Evolutionary conservation across 2,329 filamentous ascomycete genomes (phyloP).

Genomic region (Grosmannia penicillata): DNA sequence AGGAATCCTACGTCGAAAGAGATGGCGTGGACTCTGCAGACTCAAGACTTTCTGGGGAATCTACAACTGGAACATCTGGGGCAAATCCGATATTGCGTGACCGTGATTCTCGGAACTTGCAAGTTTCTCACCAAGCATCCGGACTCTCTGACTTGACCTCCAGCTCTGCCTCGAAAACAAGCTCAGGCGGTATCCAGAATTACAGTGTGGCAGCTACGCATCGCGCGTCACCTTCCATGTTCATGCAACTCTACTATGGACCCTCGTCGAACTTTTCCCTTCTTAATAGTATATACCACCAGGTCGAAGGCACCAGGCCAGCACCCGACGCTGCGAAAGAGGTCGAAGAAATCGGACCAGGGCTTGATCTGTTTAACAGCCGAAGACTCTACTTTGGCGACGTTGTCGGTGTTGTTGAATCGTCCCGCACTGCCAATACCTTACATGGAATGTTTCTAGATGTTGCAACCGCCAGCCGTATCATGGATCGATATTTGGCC

Average conservation of each 20-base stretch:
- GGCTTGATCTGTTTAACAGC: slow-evolving; percentile 10
- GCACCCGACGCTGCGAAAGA: not conserved
- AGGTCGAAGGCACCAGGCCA: slow-evolving; percentile 5
- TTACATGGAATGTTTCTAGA: slow-evolving; percentile 8
- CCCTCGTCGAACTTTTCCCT: slow-evolving; percentile 10
- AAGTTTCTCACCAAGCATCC: too few species aligned
- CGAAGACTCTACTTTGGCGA: slow-evolving; percentile 11
- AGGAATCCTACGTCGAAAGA: not conserved
- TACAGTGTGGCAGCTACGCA: slow-evolving; percentile 9
- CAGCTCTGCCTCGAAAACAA: too few species aligned
- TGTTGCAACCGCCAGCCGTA: slow-evolving; percentile 1
- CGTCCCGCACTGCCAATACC: not conserved
- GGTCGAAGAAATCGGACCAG: slow-evolving; percentile 10
- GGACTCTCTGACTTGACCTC: not conserved
- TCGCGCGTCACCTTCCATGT: slow-evolving; percentile 8
- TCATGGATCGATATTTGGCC: slow-evolving; percentile 7
- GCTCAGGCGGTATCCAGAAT: slow-evolving; percentile 4
- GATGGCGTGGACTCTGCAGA: not conserved
- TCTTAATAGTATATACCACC: slow-evolving; percentile 9
- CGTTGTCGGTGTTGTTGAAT: slow-evolving; percentile 3
- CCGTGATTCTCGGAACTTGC: not conserved
- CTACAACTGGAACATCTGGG: not conserved
- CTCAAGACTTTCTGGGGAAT: not conserved
- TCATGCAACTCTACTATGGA: slow-evolving; percentile 11
- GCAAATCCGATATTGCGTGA: not conserved